These are phyloP conservation scores for Colletotrichum scovillei DNA, from an alignment of 2,329 filamentous ascomycete genomes.

Conservation along the genomic window DNA sequence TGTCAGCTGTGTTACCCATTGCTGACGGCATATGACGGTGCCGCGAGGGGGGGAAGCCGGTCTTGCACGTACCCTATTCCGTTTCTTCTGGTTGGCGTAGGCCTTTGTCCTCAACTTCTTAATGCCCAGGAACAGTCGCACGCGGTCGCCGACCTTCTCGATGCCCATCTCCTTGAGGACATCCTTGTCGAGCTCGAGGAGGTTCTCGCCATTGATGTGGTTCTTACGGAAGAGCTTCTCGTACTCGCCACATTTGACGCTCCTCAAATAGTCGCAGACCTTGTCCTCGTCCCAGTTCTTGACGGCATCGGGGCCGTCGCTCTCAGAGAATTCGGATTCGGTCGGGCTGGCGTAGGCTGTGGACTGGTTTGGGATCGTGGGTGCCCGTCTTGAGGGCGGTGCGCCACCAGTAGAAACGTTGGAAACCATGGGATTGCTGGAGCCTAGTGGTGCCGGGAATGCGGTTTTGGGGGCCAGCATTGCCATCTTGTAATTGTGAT, in stretches of 20 bases:
- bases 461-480: slow-evolving; percentile 83
- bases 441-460: slow-evolving; percentile 69
- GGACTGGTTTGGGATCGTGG: slow-evolving; percentile 59
- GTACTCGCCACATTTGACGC: slow-evolving; percentile 94
- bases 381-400: slow-evolving; percentile 63
- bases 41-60: not conserved
- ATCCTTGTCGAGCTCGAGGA: slow-evolving; percentile 96
- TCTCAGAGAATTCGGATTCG: slow-evolving; percentile 91
- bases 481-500: slow-evolving; percentile 64
- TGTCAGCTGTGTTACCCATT: not conserved
- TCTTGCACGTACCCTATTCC: slow-evolving; percentile 77
- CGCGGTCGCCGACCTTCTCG: slow-evolving; percentile 96
- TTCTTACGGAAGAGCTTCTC: slow-evolving; percentile 90
- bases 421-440: slow-evolving; percentile 58
- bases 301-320: slow-evolving; percentile 79
- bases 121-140: slow-evolving; percentile 87
- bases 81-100: slow-evolving; percentile 81
- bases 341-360: slow-evolving; percentile 83
- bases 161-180: slow-evolving; percentile 98
- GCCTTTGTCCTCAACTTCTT: slow-evolving; percentile 84
- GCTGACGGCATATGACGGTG: not conserved
- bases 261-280: slow-evolving; percentile 90
- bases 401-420: slow-evolving; percentile 61
- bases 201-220: slow-evolving; percentile 96
- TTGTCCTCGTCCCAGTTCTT: slow-evolving; percentile 92